Conservation (phyloP, 805 yeast genomes). For the Wickerhamiella sergipiensis region DNA sequence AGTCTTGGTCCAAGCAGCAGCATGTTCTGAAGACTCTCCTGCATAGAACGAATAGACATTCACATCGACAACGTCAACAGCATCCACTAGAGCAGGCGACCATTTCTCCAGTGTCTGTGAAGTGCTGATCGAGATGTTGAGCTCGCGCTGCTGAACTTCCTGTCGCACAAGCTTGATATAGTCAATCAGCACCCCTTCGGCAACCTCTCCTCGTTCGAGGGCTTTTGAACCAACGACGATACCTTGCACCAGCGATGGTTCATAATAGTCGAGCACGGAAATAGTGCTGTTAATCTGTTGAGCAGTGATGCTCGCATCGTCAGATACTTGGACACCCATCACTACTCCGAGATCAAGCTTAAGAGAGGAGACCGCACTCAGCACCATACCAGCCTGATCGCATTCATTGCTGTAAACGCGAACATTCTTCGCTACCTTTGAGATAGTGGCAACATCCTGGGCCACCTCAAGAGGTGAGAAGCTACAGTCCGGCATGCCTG, state of each 20-base stretch:
- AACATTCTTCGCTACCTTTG: conserved; percentile 44
- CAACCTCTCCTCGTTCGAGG: conserved; percentile 37
- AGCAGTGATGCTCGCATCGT: not conserved
- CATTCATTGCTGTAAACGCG: conserved; percentile 53
- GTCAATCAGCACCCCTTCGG: conserved; percentile 26
- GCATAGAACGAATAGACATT: conserved; percentile 58
- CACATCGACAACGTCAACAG: conserved; percentile 46
- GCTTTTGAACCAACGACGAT: conserved; percentile 43
- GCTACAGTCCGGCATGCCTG: not conserved
- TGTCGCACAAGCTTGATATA: conserved; percentile 32
- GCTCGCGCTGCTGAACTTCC: conserved; percentile 25
- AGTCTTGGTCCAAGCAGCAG: not conserved
- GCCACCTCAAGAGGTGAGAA: conserved; percentile 32
- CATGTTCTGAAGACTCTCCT: conserved; percentile 26
- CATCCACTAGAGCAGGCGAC: conserved; percentile 27
- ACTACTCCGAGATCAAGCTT: conserved; percentile 42
- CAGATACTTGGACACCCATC: conserved; percentile 51
- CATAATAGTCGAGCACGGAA: not conserved
- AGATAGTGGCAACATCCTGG: conserved; percentile 42
- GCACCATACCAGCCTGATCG: conserved; percentile 36
- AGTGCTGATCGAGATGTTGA: conserved; percentile 44
- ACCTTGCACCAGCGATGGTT: not conserved
- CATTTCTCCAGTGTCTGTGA: conserved; percentile 43
- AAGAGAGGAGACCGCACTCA: conserved; percentile 39
- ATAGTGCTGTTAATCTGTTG: not conserved